Evolutionary conservation across 78 protist genomes (phyloP), one percentile per base, ranked within the genome.

Genomic region (Capsaspora owczarzaki): DNA sequence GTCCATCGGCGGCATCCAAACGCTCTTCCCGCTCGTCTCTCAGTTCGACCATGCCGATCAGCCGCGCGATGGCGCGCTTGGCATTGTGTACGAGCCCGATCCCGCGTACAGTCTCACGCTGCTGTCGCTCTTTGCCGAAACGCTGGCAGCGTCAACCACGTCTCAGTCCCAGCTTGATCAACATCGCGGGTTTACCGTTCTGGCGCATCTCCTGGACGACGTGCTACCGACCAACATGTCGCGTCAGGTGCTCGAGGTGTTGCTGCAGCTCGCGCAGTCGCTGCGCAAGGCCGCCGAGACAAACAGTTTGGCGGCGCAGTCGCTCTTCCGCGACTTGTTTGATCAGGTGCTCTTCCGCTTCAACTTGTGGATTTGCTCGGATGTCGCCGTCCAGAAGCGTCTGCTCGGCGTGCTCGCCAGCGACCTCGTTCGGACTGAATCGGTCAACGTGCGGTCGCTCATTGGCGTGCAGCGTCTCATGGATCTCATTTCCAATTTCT

Each of bases 11-110:
- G 66, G 66, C 66, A 29, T 56, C 29, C 35, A 25, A 29, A 29
- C 33, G 10, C 66, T 56, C 35, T 29, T 56, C 33, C 66, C 66
- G 8, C 66, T 56, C 10, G 12, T 56, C n/a, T 56, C 66, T 16
- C 66, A 56, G 66, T 29, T 56, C 33, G 66, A 56, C 66, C 66
- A 56, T n/a, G n/a, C n/a, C n/a, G n/a, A n/a, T n/a, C n/a, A n/a
- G 33, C 66, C 66, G 66, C 66, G 66, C 66, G 35, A 25, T 16
- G 66, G 12, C 33, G 12, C 66, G 10, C 33, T 16, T 25, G 66
- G 12, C 33, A 56, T 29, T 25, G 66, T 56, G 66, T 29, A 56
- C n/a, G 66, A 16, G 35, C 33, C 66, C 10, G 66, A 56, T 25
- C 66, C 66, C 14, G 66, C 66, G 35, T 29, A 25, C 66, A 2